These are phyloP conservation scores for Dendrobium officinale DNA, from an alignment of 106 monocot species.

Conservation along the genomic window DNA sequence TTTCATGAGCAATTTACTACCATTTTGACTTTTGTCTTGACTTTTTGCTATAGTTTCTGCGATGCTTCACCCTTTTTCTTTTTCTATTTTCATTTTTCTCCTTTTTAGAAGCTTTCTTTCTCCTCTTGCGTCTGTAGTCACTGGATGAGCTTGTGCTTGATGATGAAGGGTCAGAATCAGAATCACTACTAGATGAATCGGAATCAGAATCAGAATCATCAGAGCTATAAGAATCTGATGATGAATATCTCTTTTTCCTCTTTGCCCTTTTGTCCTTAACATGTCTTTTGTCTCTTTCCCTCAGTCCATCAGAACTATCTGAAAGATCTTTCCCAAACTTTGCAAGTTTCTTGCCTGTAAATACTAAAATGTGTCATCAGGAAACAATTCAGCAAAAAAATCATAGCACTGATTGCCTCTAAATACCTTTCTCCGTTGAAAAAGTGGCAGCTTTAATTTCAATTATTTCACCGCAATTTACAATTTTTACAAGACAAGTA, in stretches of 20 bases:
- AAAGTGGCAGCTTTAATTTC: conserved; percentile 4
- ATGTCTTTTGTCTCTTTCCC: conserved; percentile 10
- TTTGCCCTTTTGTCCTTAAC: conserved; percentile 17
- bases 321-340: conserved; percentile 4
- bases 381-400: neutral
- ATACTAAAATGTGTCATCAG: neutral
- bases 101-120: conserved; percentile 31
- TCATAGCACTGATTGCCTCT: neutral
- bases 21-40: conserved; percentile 29
- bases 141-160: conserved; percentile 43
- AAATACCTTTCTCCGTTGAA: conserved; percentile 24
- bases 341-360: conserved; percentile 32
- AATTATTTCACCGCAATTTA: conserved; percentile 41
- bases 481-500: conserved; percentile 31
- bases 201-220: conserved; percentile 32
- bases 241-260: conserved; percentile 35
- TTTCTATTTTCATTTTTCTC: conserved; percentile 15
- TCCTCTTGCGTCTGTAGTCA: conserved; percentile 34
- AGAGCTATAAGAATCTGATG: conserved; percentile 40
- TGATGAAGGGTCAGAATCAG: conserved; percentile 32
- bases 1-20: conserved; percentile 13
- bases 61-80: conserved; percentile 18
- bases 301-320: conserved; percentile 25
- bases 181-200: conserved; percentile 33
- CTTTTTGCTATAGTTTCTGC: conserved; percentile 23